Base-by-base conservation (phyloP, 306 rosid species). In the Quercus aquifolioides region DNA sequence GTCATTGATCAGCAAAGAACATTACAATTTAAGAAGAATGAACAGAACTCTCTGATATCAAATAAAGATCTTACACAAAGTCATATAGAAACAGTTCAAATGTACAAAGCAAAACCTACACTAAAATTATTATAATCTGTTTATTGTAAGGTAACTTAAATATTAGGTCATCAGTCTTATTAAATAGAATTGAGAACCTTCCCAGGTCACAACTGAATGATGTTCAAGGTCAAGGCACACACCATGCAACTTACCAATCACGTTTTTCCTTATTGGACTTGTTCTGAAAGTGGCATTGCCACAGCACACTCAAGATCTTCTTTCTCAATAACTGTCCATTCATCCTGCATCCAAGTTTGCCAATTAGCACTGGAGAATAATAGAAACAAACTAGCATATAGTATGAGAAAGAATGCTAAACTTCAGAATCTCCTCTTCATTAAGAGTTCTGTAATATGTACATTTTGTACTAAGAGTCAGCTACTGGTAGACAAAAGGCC, bases 261-360 rank as follows among this genome's bases (percentile, higher is more conserved):
- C 84, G 57, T 73, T 73, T 72, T 87, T 82, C 80, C 93, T 77
- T 91, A 85, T 2, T 7, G 85, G 84, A 86, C 98, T 83, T 67
- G 85, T 78, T 88, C 96, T 5, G 90, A 74, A 77, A 92, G 92
- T 65, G 98, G 92, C 20, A 92, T 69, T 71, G 98, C 97, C 71
- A 87, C 86, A 30, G 97, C 98, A 74, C 72, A 46, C 9, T 90
- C 92, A 4, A 90, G 67, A 10, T 92, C 94, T 81, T 87, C 94
- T 87, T 79, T 84, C 81, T 90, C 94, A 19, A 56, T 43, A 55
- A 87, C 91, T 1, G 86, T 73, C 83, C 79, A 79, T 5, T 77
- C 92, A 79, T 84, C 98, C 98, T 94, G 91, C 87, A 87, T 51
- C 69, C 84, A 85, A 79, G 71, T 79, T 79, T 62, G 57, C 69